A percentile compares a stretch with the other conserved stretches of the same genome.
These are phyloP conservation scores for Clavulina sp. DNA, from an alignment of 768 basidiomycete genomes.

Conservation along the genomic window DNA sequence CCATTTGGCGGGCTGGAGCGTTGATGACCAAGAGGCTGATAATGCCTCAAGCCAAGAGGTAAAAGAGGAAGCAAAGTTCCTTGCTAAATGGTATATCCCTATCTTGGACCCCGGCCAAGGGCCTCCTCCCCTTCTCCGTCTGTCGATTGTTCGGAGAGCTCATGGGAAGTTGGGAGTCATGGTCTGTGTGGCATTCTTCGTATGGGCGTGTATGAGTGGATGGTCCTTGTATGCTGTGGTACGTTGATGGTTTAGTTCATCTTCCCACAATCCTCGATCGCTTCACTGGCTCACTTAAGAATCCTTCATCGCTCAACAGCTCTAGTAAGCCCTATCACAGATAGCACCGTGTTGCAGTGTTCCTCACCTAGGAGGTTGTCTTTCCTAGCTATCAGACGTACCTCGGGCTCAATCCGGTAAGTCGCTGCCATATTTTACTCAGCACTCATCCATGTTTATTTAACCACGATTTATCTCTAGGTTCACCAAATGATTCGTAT, in stretches of 20 bases:
- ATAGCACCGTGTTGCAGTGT: neutral
- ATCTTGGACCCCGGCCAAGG: too few species aligned
- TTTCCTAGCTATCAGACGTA: slow-evolving; percentile 53
- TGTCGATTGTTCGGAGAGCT: slow-evolving; percentile 45
- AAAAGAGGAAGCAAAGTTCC: too few species aligned
- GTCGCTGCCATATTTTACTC: neutral
- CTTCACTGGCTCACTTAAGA: too few species aligned
- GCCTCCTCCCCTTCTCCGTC: slow-evolving; percentile 45
- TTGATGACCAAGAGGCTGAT: too few species aligned
- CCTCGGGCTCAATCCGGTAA: slow-evolving; percentile 31
- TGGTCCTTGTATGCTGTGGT: slow-evolving; percentile 39
- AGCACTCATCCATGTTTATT: neutral
- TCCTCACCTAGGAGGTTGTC: too few species aligned
- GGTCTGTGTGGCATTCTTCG: slow-evolving; percentile 43
- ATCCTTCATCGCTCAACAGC: neutral
- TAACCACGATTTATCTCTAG: neutral
- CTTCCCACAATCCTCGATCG: neutral
- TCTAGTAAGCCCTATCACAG: slow-evolving; percentile 3
- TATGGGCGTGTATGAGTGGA: slow-evolving; percentile 25
- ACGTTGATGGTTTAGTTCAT: slow-evolving; percentile 1
- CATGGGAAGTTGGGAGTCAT: slow-evolving; percentile 44
- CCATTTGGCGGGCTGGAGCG: too few species aligned
- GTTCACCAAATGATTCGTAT: slow-evolving; percentile 41
- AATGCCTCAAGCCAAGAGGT: too few species aligned
- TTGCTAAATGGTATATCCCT: too few species aligned